These are phyloP conservation scores for Takashimella koratensis DNA, from an alignment of 1,284 basidiomycete genomes.

Conservation along the genomic window DNA sequence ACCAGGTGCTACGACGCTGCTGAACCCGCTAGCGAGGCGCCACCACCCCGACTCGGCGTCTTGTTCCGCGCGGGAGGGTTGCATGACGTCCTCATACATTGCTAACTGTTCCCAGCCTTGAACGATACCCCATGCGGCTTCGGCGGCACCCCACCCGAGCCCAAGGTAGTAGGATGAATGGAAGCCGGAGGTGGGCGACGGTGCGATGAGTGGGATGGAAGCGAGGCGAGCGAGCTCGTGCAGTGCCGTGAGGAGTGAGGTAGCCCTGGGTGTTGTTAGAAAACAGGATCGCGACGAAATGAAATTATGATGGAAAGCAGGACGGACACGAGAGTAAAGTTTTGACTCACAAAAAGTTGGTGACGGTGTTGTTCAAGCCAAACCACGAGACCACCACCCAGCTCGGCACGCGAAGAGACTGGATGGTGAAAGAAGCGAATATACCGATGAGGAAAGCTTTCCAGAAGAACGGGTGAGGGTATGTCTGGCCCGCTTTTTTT, in stretches of 20 bases:
- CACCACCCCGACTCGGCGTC: too few species aligned
- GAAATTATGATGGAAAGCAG: conserved; percentile 4
- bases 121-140: conserved; percentile 45
- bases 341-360: conserved; percentile 23
- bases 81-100: conserved; percentile 44
- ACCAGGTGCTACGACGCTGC: too few species aligned
- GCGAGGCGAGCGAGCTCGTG: conserved; percentile 45
- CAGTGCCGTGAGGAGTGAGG: conserved; percentile 32
- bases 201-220: conserved; percentile 36
- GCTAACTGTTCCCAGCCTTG: conserved; percentile 47
- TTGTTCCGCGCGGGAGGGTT: conserved; percentile 8
- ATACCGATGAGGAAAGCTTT: conserved; percentile 43
- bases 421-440: conserved; percentile 43
- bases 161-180: conserved; percentile 48
- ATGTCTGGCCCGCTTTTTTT: conserved; percentile 36
- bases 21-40: too few species aligned
- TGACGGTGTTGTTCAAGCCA: conserved; percentile 1
- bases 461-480: conserved; percentile 44
- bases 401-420: conserved; percentile 40
- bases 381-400: conserved; percentile 36
- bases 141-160: conserved; percentile 47
- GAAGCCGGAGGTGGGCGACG: conserved; percentile 42
- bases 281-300: too few species aligned
- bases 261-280: too few species aligned
- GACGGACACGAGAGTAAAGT: too few species aligned